These are phyloP conservation scores for Neurospora crassa DNA, from an alignment of 2,329 filamentous ascomycete genomes.

Conservation along the genomic window DNA sequence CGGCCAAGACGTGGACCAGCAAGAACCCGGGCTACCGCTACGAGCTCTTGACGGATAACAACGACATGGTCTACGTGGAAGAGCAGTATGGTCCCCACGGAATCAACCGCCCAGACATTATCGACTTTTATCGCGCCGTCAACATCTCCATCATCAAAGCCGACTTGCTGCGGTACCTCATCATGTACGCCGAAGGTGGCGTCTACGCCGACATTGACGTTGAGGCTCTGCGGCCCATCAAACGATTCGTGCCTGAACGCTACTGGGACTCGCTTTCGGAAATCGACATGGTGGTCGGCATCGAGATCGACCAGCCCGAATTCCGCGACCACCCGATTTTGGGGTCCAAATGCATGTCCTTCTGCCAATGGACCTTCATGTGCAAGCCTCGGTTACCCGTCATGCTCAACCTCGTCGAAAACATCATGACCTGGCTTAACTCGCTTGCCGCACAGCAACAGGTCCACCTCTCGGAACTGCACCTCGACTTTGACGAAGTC, in stretches of 20 bases:
- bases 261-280: constrained; percentile 42
- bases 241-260: constrained; percentile 48
- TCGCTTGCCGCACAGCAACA: constrained; percentile 46
- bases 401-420: constrained; percentile 56
- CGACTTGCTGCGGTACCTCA: constrained; percentile 53
- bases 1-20: constrained; percentile 52
- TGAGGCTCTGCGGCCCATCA: constrained; percentile 27
- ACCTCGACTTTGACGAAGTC: constrained; percentile 60
- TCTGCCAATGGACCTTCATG: constrained; percentile 68
- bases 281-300: constrained; percentile 57
- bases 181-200: constrained; percentile 57
- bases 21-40: constrained; percentile 58
- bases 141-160: constrained; percentile 56
- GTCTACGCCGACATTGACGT: constrained; percentile 34
- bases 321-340: constrained; percentile 53
- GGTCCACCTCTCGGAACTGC: constrained; percentile 46
- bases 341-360: constrained; percentile 56
- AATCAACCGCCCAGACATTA: constrained; percentile 58
- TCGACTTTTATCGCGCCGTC: constrained; percentile 47
- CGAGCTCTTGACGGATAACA: constrained; percentile 58
- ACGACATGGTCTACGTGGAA: constrained; percentile 57
- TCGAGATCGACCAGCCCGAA: constrained; percentile 60
- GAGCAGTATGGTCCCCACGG: constrained; percentile 51
- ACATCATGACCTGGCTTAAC: constrained; percentile 56
- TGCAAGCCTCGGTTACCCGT: constrained; percentile 55